Conservation (phyloP, 2,329 filamentous ascomycete species). For the Lasiodiplodia sp. region DNA sequence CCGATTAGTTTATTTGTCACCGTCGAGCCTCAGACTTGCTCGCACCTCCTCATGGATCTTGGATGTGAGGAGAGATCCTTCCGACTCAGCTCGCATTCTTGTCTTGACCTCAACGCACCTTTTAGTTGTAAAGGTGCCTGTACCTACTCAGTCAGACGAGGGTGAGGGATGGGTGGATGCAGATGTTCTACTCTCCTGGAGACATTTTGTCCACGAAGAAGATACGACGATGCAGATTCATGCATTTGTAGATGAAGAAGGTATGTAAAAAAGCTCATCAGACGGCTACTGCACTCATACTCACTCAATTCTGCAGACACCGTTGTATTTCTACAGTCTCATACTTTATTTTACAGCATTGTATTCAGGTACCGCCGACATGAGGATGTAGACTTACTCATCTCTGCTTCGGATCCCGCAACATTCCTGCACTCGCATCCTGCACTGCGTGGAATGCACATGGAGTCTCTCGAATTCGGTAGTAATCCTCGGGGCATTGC, state of each 20-base stretch:
- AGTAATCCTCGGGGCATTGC: constrained; percentile 10
- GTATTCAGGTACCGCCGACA: constrained; percentile 39
- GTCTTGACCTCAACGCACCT: constrained; percentile 65
- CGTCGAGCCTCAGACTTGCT: constrained; percentile 38
- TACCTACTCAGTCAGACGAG: constrained; percentile 37
- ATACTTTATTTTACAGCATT: constrained; percentile 41
- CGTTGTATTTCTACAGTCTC: constrained; percentile 43
- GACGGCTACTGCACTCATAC: background rate
- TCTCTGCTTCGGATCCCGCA: constrained; percentile 40
- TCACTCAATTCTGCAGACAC: constrained; percentile 34
- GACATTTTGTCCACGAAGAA: constrained; percentile 61
- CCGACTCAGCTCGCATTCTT: constrained; percentile 59
- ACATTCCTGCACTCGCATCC: background rate
- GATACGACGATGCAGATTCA: constrained; percentile 58
- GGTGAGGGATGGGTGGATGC: constrained; percentile 36
- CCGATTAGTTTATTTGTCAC: constrained; percentile 34
- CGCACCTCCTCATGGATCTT: constrained; percentile 60
- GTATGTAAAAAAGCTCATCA: constrained; percentile 34
- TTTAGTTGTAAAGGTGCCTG: constrained; percentile 56
- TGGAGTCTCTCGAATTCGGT: constrained; percentile 35
- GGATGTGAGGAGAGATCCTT: constrained; percentile 60
- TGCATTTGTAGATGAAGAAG: constrained; percentile 39
- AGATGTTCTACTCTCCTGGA: constrained; percentile 54
- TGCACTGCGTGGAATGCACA: constrained; percentile 5
- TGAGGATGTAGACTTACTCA: constrained; percentile 16